These are phyloP conservation scores for Trichoderma orchidacearum DNA, from an alignment of 495 filamentous ascomycete species.

Conservation along the genomic window DNA sequence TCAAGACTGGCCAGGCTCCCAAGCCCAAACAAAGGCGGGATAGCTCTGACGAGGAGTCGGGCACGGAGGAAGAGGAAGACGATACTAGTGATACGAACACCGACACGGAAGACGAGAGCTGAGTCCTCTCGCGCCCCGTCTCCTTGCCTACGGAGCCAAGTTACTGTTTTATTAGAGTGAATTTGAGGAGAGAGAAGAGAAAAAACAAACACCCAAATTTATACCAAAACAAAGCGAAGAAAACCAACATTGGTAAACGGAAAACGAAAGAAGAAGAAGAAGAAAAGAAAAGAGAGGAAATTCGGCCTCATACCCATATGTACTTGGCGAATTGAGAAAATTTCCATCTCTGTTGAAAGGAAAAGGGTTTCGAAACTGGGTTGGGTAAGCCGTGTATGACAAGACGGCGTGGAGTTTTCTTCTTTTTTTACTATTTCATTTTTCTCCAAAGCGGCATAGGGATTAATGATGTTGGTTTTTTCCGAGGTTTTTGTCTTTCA, in stretches of 20 bases:
- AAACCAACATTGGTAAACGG: too few relatives aligned
- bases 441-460: not conserved
- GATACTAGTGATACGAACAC: conserved; percentile 70
- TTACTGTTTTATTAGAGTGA: not conserved
- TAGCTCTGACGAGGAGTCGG: conserved; percentile 66
- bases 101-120: conserved; percentile 53
- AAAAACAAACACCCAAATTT: not conserved
- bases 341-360: not conserved
- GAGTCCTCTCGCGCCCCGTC: not conserved
- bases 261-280: too few relatives aligned
- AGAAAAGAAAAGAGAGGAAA: not conserved
- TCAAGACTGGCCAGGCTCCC: conserved; percentile 54
- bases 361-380: not conserved
- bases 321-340: not conserved
- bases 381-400: not conserved
- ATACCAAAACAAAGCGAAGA: not conserved
- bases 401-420: not conserved
- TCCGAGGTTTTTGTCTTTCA: not conserved
- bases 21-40: conserved; percentile 41
- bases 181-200: not conserved
- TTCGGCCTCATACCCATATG: too few relatives aligned
- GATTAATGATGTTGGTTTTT: not conserved
- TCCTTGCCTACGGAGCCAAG: too few relatives aligned
- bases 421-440: not conserved
- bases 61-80: conserved; percentile 72